Evolutionary conservation across 2,329 filamentous ascomycete species (phyloP).

Genomic region (Didymella sp.): DNA sequence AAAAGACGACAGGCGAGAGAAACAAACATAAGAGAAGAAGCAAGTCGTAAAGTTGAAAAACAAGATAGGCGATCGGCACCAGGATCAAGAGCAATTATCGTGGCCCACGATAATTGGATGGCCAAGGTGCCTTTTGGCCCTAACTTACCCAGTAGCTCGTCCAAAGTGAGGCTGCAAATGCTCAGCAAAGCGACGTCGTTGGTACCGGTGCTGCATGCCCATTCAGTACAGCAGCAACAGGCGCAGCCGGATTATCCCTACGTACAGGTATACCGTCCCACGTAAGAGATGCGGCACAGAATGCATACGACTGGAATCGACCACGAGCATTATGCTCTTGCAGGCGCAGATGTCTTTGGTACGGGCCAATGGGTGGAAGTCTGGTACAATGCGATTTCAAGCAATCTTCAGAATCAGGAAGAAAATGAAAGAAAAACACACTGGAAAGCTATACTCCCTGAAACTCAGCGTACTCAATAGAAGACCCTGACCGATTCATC

Average conservation of each 20-base stretch:
- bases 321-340: neutral
- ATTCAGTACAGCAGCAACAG: neutral
- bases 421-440: neutral
- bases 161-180: conserved; percentile 14
- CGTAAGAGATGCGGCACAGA: neutral
- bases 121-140: no score
- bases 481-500: conserved; percentile 34
- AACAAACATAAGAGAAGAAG: neutral
- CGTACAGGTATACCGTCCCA: neutral
- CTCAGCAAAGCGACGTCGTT: no score
- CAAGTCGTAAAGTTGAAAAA: neutral
- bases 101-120: conserved; percentile 1
- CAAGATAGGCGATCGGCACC: neutral
- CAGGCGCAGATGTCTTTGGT: neutral
- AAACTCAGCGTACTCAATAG: conserved; percentile 28
- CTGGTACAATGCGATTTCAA: no score
- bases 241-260: neutral
- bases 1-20: neutral
- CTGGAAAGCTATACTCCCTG: no score
- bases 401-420: neutral
- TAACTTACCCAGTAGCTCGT: no score
- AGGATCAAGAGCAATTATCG: neutral
- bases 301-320: neutral
- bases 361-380: neutral
- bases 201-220: neutral